These are phyloP conservation scores for Wickerhamiella lipophila DNA, from an alignment of 805 yeast species.

Conservation along the genomic window DNA sequence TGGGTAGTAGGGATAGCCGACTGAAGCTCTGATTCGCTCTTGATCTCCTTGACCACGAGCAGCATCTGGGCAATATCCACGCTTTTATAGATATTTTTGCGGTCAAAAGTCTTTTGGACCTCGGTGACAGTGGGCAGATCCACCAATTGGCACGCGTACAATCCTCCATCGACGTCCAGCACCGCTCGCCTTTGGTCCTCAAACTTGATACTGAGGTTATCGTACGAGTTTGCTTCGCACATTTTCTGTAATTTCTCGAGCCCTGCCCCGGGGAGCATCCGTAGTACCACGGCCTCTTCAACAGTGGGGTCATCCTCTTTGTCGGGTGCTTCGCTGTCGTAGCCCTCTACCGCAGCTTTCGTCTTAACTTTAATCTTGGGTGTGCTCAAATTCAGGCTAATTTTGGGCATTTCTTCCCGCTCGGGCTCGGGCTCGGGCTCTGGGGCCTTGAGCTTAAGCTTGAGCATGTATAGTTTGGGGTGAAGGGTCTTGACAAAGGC, in stretches of 20 bases:
- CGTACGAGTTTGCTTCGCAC: constrained; percentile 52
- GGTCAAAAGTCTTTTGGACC: constrained; percentile 76
- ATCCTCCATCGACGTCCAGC: constrained; percentile 51
- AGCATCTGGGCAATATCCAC: constrained; percentile 79
- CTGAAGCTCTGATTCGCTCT: constrained; percentile 33
- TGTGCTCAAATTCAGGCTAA: constrained; percentile 17
- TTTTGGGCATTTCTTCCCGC: constrained; percentile 12
- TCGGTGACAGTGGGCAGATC: constrained; percentile 84
- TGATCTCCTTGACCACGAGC: constrained; percentile 49
- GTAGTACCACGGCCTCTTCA: constrained; percentile 71
- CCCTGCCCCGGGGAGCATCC: constrained; percentile 55
- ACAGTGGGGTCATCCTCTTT: constrained; percentile 86
- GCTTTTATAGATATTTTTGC: constrained; percentile 76
- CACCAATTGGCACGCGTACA: constrained; percentile 74
- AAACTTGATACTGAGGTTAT: constrained; percentile 67
- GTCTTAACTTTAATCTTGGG: constrained; percentile 45
- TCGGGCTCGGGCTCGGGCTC: constrained; percentile 10
- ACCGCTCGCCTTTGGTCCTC: constrained; percentile 69
- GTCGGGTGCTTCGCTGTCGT: constrained; percentile 94
- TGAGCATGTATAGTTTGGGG: constrained; percentile 18
- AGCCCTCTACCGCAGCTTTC: constrained; percentile 84
- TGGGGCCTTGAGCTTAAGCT: constrained; percentile 21
- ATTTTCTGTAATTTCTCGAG: constrained; percentile 64
- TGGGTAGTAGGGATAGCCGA: constrained; percentile 12
- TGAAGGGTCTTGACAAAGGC: neutral